Evolutionary conservation across 805 yeast species (phyloP).

Genomic region (Millerozyma miso): DNA sequence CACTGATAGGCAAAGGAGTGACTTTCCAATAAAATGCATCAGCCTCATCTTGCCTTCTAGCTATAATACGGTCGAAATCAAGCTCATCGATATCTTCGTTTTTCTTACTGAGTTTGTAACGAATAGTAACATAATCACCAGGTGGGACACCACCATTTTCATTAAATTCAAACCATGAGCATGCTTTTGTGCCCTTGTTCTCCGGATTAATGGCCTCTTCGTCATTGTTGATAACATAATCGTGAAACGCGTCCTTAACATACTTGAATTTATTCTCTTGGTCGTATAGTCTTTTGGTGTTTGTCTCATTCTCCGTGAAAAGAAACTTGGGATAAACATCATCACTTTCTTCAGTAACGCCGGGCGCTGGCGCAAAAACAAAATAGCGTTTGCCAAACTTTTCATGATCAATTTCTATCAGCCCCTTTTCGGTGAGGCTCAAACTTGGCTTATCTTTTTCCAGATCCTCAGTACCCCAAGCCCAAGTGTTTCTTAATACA

Average conservation of each 20-base stretch:
- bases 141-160: slow-evolving; percentile 76
- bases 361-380: slow-evolving; percentile 82
- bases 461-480: slow-evolving; percentile 69
- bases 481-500: slow-evolving; percentile 85
- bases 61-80: slow-evolving; percentile 64
- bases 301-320: slow-evolving; percentile 90
- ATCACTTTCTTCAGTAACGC: slow-evolving; percentile 48
- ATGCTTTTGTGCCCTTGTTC: slow-evolving; percentile 71
- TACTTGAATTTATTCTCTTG: slow-evolving; percentile 53
- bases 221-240: slow-evolving; percentile 60
- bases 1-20: slow-evolving; percentile 78
- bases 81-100: slow-evolving; percentile 60
- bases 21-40: slow-evolving; percentile 90
- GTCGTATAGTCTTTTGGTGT: slow-evolving; percentile 60
- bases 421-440: slow-evolving; percentile 34
- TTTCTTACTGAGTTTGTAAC: slow-evolving; percentile 61
- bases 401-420: slow-evolving; percentile 60
- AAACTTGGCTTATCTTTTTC: slow-evolving; percentile 46
- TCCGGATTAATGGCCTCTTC: slow-evolving; percentile 66
- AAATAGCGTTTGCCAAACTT: slow-evolving; percentile 64
- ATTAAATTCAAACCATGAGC: slow-evolving; percentile 80
- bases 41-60: slow-evolving; percentile 77
- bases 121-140: slow-evolving; percentile 79
- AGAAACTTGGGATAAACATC: slow-evolving; percentile 75
- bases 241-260: slow-evolving; percentile 91